Evolutionary conservation across 1,284 basidiomycete genomes (phyloP), one percentile per base, ranked within the genome.

Genomic region (Wolfiporia cocos): DNA sequence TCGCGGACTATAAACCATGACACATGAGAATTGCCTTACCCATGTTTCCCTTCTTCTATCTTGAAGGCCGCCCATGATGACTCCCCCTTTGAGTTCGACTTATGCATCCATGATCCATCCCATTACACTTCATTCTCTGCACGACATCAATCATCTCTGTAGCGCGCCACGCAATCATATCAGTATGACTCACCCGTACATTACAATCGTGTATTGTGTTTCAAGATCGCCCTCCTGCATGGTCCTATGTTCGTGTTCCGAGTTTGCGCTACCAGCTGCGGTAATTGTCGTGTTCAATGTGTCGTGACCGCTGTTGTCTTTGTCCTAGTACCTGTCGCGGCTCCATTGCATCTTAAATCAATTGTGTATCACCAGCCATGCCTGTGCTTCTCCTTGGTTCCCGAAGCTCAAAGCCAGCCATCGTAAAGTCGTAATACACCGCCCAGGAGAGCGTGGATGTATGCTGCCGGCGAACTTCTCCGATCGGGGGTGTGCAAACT

Each of bases 1-100:
- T 93, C 54, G 68, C 68, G 20, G 76, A 73, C 53, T 80, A 75
- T 54, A 51, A 42, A 32, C 50, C 52, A 37, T 60, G 49, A 62
- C 35, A 28, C 15, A 5, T 17, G 11, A 9, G 15, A 10, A 11
- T 21, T 10, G 18, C 5, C 12, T 21, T 5, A 20, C 15, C 20
- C n/a, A n/a, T n/a, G 34, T 20, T 29, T 29, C 28, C 28, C 9
- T 9, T 29, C 28, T 29, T n/a, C 9, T 9, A 9, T 29, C 28
- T 9, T n/a, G n/a, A 9, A 9, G 28, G 28, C 28, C n/a, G 10
- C n/a, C 28, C 28, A n/a, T 29, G 10, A 15, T 24, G n/a, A 33
- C 37, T 41, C 28, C 17, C 15, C 41, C 21, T 15, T 39, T 34
- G 24, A 26, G 17, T 30, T 39, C 14, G 3, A 34, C 38, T 17